phyloP scores from a whole-genome alignment of 2,329 filamentous ascomycete species.

The Fusarium buxicola region DNA sequence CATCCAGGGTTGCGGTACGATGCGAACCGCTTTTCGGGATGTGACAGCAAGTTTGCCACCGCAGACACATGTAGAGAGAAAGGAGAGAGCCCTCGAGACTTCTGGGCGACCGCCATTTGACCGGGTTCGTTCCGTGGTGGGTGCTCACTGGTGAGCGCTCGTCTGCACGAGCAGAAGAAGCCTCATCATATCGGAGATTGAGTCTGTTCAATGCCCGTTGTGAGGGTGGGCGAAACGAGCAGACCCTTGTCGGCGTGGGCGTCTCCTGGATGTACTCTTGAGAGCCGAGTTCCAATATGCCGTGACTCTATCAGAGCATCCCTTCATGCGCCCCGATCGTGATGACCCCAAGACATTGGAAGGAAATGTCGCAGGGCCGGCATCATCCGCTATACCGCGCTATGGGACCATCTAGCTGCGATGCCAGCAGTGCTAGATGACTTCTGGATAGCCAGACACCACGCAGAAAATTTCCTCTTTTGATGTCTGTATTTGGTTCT shows the following conservation, averaged over 20 bases:
- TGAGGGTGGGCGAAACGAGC: slow-evolving; percentile 13
- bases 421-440: slow-evolving; percentile 12
- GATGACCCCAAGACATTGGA: slow-evolving; percentile 3
- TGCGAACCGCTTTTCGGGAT: slow-evolving; percentile 17
- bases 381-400: slow-evolving; percentile 19
- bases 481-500: slow-evolving; percentile 20
- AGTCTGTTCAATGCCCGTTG: not conserved
- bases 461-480: slow-evolving; percentile 10
- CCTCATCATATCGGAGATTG: slow-evolving; percentile 5
- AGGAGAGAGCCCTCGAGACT: slow-evolving; percentile 1
- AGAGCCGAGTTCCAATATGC: not conserved
- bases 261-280: slow-evolving; percentile 12
- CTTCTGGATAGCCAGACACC: slow-evolving; percentile 1
- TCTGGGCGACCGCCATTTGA: slow-evolving; percentile 1
- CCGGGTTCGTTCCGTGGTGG: slow-evolving; percentile 8
- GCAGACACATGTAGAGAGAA: not conserved
- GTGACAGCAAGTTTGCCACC: slow-evolving; percentile 27
- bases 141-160: slow-evolving; percentile 2
- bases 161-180: not conserved
- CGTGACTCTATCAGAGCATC: not conserved
- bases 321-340: slow-evolving; percentile 23
- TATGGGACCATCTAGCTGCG: slow-evolving; percentile 15
- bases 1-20: slow-evolving; percentile 25
- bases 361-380: slow-evolving; percentile 27
- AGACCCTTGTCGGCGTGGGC: slow-evolving; percentile 14